Percentiles rank a stretch among this genome's conserved stretches.
phyloP scores from a whole-genome alignment of 495 filamentous ascomycete genomes.

The Penicillium desertorum region DNA sequence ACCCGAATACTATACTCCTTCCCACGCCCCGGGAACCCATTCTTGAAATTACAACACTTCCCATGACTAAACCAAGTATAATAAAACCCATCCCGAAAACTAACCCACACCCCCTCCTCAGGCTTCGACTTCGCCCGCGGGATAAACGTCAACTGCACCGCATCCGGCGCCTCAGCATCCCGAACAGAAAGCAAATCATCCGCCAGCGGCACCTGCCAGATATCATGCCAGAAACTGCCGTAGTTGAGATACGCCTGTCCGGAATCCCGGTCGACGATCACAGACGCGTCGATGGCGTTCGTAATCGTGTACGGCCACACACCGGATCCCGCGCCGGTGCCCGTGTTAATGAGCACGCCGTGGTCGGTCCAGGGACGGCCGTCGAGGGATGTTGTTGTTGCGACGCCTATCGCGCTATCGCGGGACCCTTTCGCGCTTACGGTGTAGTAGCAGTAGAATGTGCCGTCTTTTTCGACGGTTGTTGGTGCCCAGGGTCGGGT shows the following conservation, averaged over 20 bases:
- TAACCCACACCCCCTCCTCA: slow-evolving; percentile 62
- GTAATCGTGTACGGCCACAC: slow-evolving; percentile 54
- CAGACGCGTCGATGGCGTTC: slow-evolving; percentile 72
- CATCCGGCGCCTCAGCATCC: slow-evolving; percentile 39
- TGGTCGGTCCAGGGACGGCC: slow-evolving; percentile 56
- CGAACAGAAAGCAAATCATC: slow-evolving; percentile 42
- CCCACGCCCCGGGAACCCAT: slow-evolving; percentile 49
- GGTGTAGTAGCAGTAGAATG: slow-evolving; percentile 73
- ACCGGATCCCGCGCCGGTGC: slow-evolving; percentile 34
- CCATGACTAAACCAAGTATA: slow-evolving; percentile 73
- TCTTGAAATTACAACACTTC: slow-evolving; percentile 61
- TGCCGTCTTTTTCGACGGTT: slow-evolving; percentile 51
- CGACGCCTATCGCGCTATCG: slow-evolving; percentile 66
- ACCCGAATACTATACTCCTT: slow-evolving; percentile 60
- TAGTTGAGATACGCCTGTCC: slow-evolving; percentile 60
- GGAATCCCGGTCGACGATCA: slow-evolving; percentile 48
- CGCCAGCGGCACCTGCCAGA: slow-evolving; percentile 62
- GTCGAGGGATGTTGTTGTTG: slow-evolving; percentile 60
- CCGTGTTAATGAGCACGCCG: slow-evolving; percentile 45
- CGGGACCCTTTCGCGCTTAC: slow-evolving; percentile 63
- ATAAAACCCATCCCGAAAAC: slow-evolving; percentile 57
- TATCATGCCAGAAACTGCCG: slow-evolving; percentile 71
- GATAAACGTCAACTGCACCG: slow-evolving; percentile 48
- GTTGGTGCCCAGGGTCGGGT: slow-evolving; percentile 61
- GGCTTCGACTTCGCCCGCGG: slow-evolving; percentile 40